Percentiles rank a stretch among this genome's conserved stretches.
Conservation (phyloP, 2,329 filamentous ascomycete genomes). For the Colletotrichum karsti region DNA sequence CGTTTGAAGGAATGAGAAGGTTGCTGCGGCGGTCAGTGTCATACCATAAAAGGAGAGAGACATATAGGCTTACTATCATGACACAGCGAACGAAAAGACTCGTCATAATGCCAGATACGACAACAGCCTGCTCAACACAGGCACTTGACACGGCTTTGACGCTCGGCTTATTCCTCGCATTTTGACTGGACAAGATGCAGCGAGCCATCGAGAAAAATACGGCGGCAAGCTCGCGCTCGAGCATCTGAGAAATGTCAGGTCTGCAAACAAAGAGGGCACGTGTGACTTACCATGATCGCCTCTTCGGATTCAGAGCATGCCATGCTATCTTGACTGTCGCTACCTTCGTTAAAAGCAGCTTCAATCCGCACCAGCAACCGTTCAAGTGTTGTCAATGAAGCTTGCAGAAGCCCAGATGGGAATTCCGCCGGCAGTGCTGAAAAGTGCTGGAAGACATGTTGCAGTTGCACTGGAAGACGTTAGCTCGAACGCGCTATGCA, state of each 20-base stretch:
- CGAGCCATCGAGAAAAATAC: slow-evolving; percentile 58
- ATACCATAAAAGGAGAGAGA: background rate
- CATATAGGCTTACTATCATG: slow-evolving; percentile 44
- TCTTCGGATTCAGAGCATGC: slow-evolving; percentile 54
- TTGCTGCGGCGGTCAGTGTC: slow-evolving; percentile 40
- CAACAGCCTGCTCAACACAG: slow-evolving; percentile 54
- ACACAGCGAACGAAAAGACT: slow-evolving; percentile 54
- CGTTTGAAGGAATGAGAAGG: slow-evolving; percentile 54
- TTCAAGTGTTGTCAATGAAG: slow-evolving; percentile 55
- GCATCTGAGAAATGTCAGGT: slow-evolving; percentile 38
- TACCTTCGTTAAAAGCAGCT: slow-evolving; percentile 46
- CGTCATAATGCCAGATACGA: slow-evolving; percentile 55
- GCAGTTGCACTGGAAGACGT: slow-evolving; percentile 50
- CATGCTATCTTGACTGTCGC: slow-evolving; percentile 46
- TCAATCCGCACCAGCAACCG: slow-evolving; percentile 56
- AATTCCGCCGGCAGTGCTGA: slow-evolving; percentile 50
- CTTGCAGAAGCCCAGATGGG: slow-evolving; percentile 57
- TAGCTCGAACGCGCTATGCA: slow-evolving; percentile 24
- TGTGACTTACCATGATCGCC: slow-evolving; percentile 48
- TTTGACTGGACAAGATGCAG: slow-evolving; percentile 40
- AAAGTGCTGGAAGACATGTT: slow-evolving; percentile 60
- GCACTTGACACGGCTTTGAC: slow-evolving; percentile 26
- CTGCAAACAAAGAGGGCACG: background rate
- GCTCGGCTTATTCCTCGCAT: slow-evolving; percentile 12
- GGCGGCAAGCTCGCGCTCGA: slow-evolving; percentile 58